phyloP scores from a whole-genome alignment of 2,329 filamentous ascomycete genomes.

The Aspergillus fischeri region DNA sequence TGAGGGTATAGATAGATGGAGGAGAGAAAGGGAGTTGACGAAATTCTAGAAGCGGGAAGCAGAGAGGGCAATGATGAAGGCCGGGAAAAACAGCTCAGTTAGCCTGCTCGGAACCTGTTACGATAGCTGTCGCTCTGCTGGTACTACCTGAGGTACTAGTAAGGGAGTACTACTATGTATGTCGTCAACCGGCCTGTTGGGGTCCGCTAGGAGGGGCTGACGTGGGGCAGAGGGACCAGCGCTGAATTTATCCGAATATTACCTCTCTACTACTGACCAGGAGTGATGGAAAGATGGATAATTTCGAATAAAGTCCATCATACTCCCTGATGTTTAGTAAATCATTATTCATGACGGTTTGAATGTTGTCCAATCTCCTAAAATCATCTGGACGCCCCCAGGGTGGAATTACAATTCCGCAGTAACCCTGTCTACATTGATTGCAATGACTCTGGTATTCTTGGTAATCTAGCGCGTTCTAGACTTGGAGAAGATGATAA shows the following conservation, averaged over 20 bases:
- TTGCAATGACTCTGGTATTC: neutral
- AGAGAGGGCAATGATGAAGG: constrained; percentile 8
- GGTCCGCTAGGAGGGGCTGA: constrained; percentile 25
- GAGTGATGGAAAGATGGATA: neutral
- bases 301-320: neutral
- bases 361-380: neutral
- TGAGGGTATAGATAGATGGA: constrained; percentile 1
- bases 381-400: no score
- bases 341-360: neutral
- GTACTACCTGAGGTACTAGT: no score
- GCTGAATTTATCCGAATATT: neutral
- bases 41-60: constrained; percentile 6
- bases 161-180: constrained; percentile 1
- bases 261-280: no score
- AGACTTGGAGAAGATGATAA: neutral
- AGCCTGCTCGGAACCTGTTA: neutral
- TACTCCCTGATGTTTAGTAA: no score
- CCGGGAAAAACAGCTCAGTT: neutral
- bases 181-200: constrained; percentile 25
- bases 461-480: neutral
- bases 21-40: constrained; percentile 6
- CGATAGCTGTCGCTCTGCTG: neutral
- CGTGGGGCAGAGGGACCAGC: constrained; percentile 19
- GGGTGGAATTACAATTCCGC: neutral
- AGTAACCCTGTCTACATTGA: neutral